phyloP scores from a whole-genome alignment of 345 rosid species.

The Citrus cavaleriei region DNA sequence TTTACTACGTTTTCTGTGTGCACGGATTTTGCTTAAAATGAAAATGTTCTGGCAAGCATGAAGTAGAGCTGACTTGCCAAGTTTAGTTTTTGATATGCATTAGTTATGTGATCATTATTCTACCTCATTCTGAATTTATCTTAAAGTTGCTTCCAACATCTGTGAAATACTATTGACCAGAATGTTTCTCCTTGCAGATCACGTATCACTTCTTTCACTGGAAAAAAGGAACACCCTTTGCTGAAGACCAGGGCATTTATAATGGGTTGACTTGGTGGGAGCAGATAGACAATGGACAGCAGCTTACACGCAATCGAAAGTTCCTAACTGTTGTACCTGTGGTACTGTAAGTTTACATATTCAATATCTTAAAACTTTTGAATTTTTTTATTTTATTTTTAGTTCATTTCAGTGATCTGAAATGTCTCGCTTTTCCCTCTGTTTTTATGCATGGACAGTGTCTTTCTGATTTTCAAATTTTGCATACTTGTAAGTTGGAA shows the following conservation, averaged over 20 bases:
- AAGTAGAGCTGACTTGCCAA: neutral
- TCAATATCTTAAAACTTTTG: neutral
- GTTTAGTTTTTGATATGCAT: neutral
- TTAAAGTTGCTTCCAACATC: neutral
- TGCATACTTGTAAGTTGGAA: neutral
- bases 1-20: neutral
- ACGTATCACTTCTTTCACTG: constrained; percentile 97
- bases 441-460: neutral
- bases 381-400: neutral
- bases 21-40: neutral
- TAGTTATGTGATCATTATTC: neutral
- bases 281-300: constrained; percentile 92
- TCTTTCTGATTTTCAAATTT: neutral
- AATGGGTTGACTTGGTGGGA: constrained; percentile 98
- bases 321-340: constrained; percentile 90
- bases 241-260: constrained; percentile 97
- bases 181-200: constrained; percentile 43
- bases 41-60: neutral
- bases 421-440: neutral
- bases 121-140: constrained; percentile 3
- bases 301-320: constrained; percentile 90
- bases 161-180: constrained; percentile 4
- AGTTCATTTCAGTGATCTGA: neutral
- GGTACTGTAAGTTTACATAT: constrained; percentile 66
- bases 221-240: constrained; percentile 98